Base-by-base conservation (phyloP, 345 rosid genomes). In the Gossypium arboreum region DNA sequence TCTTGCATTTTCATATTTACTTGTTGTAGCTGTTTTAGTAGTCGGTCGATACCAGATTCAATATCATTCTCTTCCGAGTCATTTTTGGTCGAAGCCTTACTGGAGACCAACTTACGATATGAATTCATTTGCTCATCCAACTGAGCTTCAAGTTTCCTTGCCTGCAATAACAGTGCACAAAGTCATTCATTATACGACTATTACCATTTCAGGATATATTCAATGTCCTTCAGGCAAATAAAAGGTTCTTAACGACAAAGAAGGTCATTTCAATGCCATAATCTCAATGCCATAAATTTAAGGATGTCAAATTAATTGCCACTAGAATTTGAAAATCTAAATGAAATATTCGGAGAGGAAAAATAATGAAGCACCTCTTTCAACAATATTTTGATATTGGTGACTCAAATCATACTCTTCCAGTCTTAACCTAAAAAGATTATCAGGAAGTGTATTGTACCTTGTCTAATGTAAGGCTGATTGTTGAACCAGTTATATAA, bases 111-210 rank as follows among this genome's bases (percentile, higher is more conserved):
- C 83, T 87, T 93, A 63, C 99, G 92, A 74, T 88, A 95, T 9
- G 87, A 87, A 86, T 84, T 83, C 99, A 95, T 95, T 86, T 95
- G 96, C 86, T 93, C 97, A 72, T 95, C 99, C 80, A 95, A 87
- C 86, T 90, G 98, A 80, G 98, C 97, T 87, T 95, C 97, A 12
- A 93, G 88, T 81, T 90, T 95, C 81, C 97, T 91, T 54, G 99
- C 99, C 99, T 95, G 84, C 65, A 83, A 55, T 39, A 60, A 72
- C 9, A 51, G 24, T 18, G 52, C 34, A 68, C 15, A 12, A 22
- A 39, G 27, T 17, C 22, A 58, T 18, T 7, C 13, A 64, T 54
- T 56, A 16, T 16, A 3, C 24, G 17, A 17, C 11, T 12, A 34
- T 18, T 22, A 56, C 48, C 51, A 55, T 54, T 55, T 39, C 34